A percentile compares a stretch with the other conserved stretches of the same genome.
Conservation (phyloP, 2,329 filamentous ascomycete species). For the Boeremia lycopersici region DNA sequence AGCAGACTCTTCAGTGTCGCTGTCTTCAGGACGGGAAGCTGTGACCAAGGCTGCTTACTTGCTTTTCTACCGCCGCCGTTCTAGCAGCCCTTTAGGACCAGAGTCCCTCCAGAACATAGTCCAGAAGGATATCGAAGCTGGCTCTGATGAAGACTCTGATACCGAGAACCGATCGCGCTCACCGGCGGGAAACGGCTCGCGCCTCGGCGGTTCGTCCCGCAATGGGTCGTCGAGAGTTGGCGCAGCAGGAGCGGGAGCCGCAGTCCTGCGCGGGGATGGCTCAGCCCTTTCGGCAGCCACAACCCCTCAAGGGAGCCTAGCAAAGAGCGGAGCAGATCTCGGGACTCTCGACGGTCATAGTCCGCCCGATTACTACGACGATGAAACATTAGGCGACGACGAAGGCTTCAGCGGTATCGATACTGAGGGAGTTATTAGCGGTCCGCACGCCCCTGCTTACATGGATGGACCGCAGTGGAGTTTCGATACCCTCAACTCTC, state of each 20-base stretch:
- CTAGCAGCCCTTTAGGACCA: slow-evolving; percentile 77
- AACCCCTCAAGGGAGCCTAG: slow-evolving; percentile 43
- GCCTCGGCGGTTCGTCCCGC: slow-evolving; percentile 86
- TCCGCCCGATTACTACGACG: slow-evolving; percentile 17
- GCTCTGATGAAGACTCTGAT: slow-evolving; percentile 52
- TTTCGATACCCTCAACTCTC: slow-evolving; percentile 21
- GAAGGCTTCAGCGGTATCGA: slow-evolving; percentile 22
- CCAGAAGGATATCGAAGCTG: slow-evolving; percentile 57
- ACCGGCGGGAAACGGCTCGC: slow-evolving; percentile 79
- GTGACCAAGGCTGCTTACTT: slow-evolving; percentile 85
- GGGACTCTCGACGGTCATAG: slow-evolving; percentile 39
- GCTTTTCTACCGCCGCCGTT: slow-evolving; percentile 91
- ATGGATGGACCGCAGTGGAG: slow-evolving; percentile 29
- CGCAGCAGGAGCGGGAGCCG: slow-evolving; percentile 72
- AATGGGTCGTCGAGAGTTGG: slow-evolving; percentile 91
- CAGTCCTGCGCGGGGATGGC: slow-evolving; percentile 47
- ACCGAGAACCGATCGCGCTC: slow-evolving; percentile 49
- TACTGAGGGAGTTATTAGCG: slow-evolving; percentile 9
- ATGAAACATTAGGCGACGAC: slow-evolving; percentile 36
- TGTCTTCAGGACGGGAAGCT: slow-evolving; percentile 63
- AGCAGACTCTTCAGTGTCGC: slow-evolving; percentile 75
- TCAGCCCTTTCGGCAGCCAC: slow-evolving; percentile 39
- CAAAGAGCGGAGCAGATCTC: slow-evolving; percentile 44
- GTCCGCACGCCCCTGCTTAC: slow-evolving; percentile 10
- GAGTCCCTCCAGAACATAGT: slow-evolving; percentile 74